Base-by-base conservation (phyloP, 306 rosid species). In the Luffa aegyptiaca region DNA sequence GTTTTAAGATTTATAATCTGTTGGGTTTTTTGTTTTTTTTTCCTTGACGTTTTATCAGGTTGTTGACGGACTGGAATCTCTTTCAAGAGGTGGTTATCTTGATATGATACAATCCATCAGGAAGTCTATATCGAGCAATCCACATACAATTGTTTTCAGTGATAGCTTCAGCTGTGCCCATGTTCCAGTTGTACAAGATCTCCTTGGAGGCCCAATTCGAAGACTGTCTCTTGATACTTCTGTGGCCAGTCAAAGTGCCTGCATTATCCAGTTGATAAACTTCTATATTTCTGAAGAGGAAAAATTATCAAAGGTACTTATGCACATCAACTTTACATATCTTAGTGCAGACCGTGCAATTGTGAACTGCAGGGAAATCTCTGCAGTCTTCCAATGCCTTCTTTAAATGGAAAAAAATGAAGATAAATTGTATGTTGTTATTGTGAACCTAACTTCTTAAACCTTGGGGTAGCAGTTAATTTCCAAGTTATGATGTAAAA, bases 241-340 rank as follows among this genome's bases (percentile, higher is more conserved):
- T 68, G 46, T 89, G 64, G 56, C 87, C 81, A 83, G 93, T 91
- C 88, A 63, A 87, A 86, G 98, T 88, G 91, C 95, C 68, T 87
- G 91, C 86, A 85, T 88, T 85, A 64, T 84, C 81, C 94, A 91
- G 84, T 88, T 91, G 51, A 90, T 86, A 59, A 76, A 80, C 78
- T 84, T 81, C 52, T 82, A 85, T 56, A 14, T 80, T 42, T 82
- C 87, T 18, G 87, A 83, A 72, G 84, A 86, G 76, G 89, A 84
- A 79, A 90, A 80, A 82, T 70, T 64, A 64, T 26, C 76, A 11
- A 79, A 88, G 96, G 98, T 94, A 86, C 70, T 70, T 62, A 26
- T 58, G 52, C 55, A 49, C 17, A 79, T 36, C 37, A 72, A 26
- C 41, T 72, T 72, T 35, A 45, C 21, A 33, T 56, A 65, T 16